Conservation (phyloP, 495 filamentous ascomycete species). For the Penicillium mononematosum region DNA sequence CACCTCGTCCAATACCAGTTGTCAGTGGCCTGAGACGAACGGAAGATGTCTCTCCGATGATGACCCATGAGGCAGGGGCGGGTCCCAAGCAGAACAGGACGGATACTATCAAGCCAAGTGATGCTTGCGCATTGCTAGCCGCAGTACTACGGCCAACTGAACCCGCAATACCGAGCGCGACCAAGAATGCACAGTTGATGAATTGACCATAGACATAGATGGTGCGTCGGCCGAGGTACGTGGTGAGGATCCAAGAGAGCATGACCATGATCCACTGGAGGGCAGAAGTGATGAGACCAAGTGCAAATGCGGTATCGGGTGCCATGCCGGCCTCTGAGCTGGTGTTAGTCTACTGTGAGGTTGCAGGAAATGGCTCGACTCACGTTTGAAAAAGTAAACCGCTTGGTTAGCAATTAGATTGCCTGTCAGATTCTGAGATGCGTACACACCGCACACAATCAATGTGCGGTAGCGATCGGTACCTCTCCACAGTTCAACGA, state of each 20-base stretch:
- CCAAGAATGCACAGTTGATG: constrained; percentile 36
- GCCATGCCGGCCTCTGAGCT: constrained; percentile 35
- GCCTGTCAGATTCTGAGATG: constrained; percentile 31
- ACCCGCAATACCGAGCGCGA: constrained; percentile 50
- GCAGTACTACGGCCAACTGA: constrained; percentile 37
- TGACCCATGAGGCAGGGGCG: constrained; percentile 55
- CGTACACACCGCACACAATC: constrained; percentile 33
- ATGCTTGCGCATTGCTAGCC: constrained; percentile 47
- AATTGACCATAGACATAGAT: constrained; percentile 46
- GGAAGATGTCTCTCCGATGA: constrained; percentile 58
- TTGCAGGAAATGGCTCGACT: constrained; percentile 19
- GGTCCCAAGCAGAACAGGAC: constrained; percentile 53
- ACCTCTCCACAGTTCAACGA: constrained; percentile 28
- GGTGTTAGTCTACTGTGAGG: constrained; percentile 25
- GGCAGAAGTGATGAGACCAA: constrained; percentile 50
- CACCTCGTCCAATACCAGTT: constrained; percentile 54
- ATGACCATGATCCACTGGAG: constrained; percentile 53
- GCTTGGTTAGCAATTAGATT: constrained; percentile 32
- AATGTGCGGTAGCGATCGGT: constrained; percentile 31
- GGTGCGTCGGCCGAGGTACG: constrained; percentile 45
- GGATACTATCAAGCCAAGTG: constrained; percentile 55
- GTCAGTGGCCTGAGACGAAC: constrained; percentile 56
- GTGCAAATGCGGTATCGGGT: constrained; percentile 39
- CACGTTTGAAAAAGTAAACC: constrained; percentile 31
- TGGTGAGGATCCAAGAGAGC: constrained; percentile 52